Conservation (phyloP, 164 flowering plant species). For the Stephania yunnanensis region DNA sequence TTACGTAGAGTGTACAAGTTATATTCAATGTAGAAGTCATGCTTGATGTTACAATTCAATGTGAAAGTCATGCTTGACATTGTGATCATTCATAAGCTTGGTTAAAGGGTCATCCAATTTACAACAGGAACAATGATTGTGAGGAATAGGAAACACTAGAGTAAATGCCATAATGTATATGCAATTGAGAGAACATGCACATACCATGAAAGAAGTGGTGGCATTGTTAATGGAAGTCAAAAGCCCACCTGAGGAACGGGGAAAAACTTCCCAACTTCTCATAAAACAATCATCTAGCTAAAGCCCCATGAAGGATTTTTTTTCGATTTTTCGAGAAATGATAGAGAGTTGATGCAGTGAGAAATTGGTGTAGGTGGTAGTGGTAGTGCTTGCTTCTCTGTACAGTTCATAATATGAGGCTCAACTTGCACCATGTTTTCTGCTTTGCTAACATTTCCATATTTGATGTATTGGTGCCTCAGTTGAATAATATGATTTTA, state of each 20-base stretch:
- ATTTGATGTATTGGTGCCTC: neutral
- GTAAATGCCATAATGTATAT: too few species aligned
- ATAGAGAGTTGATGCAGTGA: slow-evolving; percentile 4
- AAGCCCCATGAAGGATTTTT: slow-evolving; percentile 27
- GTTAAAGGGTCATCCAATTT: too few species aligned
- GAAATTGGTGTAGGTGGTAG: slow-evolving; percentile 7
- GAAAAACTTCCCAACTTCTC: slow-evolving; percentile 85
- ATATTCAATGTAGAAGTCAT: too few species aligned
- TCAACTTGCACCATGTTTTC: slow-evolving; percentile 12
- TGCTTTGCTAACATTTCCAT: neutral
- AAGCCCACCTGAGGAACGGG: slow-evolving; percentile 82
- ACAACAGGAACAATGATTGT: too few species aligned
- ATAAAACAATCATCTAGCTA: slow-evolving; percentile 68
- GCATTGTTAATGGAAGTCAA: slow-evolving; percentile 87
- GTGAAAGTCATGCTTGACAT: too few species aligned
- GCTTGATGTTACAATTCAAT: too few species aligned
- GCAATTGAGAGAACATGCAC: too few species aligned
- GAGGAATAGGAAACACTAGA: neutral
- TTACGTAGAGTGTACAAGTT: too few species aligned
- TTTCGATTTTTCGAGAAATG: slow-evolving; percentile 16
- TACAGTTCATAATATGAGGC: slow-evolving; percentile 35
- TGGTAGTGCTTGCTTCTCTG: slow-evolving; percentile 25
- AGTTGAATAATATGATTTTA: neutral
- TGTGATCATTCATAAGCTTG: too few species aligned
- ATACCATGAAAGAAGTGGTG: slow-evolving; percentile 96